Base-by-base conservation (phyloP, 768 basidiomycete species). In the Hygrocybe coccinea region DNA sequence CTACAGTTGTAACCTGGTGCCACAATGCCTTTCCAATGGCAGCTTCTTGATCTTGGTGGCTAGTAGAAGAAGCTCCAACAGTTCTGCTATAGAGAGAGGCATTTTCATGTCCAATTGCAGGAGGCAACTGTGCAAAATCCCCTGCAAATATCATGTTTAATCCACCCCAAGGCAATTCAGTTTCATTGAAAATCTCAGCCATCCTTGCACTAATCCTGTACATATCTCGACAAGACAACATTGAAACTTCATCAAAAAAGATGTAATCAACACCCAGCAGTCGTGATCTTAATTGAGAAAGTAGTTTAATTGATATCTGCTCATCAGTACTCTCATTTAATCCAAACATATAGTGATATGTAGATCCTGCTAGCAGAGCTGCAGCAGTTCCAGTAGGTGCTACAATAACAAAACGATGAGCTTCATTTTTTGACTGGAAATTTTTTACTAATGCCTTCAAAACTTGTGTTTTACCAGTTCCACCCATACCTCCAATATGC, bases 401-500 rank as follows among this genome's bases (percentile, higher is more conserved):
- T 1, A 69, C 51, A 2, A 69, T 44, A 1, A 66, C 43, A 53
- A 66, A 60, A 49, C 64, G 2, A 70, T 71, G 7, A 35, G 57
- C 39, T 67, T 71, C 54, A 67, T 60, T 49, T 54, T 64, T 2
- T 21, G 12, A 9, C 36, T 52, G 12, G 56, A 73, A 72, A 22
- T 64, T 62, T 35, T 50, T 2, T 3, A 62, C 50, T 9, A 69
- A 3, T 19, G 70, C 64, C 45, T 66, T 58, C 1, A 74, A 61
- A 0, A 74, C 69, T 22, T 67, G 65, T 0, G 65, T 60, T 55
- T 73, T 74, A 0, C 71, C 71, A 10, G 70, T 70, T 0, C 71
- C 71, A 47, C 68, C 70, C 56, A 67, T 64, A 7, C 72, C 72
- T 15, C 67, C 69, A 6, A 73, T 43, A 45, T 71, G 67, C 69